Conservation (phyloP, 2,329 filamentous ascomycete genomes). For the Cordyceps pruinosa region DNA sequence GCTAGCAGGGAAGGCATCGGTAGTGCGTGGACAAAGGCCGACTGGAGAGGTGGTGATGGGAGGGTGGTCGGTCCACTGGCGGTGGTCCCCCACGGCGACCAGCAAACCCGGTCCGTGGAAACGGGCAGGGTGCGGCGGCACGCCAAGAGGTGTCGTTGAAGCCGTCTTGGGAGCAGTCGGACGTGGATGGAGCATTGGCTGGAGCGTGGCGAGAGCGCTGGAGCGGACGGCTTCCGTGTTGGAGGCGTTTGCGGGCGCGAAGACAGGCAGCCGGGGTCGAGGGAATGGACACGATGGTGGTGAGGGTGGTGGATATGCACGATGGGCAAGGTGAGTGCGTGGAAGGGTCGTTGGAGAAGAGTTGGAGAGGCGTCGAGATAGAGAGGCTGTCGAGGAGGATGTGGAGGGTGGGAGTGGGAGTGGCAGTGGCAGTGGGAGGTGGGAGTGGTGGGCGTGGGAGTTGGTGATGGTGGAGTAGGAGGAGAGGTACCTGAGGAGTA, state of each 20-base stretch:
- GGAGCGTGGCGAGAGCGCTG: neutral
- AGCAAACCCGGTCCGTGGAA: neutral
- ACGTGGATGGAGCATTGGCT: neutral
- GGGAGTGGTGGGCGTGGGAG: neutral
- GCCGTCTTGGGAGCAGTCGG: neutral
- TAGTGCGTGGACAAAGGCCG: neutral
- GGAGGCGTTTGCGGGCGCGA: neutral
- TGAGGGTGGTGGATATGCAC: neutral
- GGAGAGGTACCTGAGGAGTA: neutral
- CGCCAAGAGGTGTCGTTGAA: neutral
- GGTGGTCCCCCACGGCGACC: neutral
- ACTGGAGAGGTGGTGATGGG: neutral
- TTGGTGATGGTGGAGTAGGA: neutral
- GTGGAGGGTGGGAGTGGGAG: neutral
- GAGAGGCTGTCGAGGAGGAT: neutral
- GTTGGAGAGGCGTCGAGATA: neutral
- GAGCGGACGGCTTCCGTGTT: neutral
- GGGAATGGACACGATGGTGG: neutral
- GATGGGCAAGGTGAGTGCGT: slow-evolving; percentile 1
- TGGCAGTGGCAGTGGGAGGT: neutral
- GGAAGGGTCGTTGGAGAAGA: neutral
- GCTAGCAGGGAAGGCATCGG: neutral
- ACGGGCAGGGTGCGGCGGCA: neutral
- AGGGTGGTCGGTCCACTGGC: too few species aligned
- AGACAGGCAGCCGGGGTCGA: neutral